These are phyloP conservation scores for Xylaria hypoxylon DNA, from an alignment of 2,329 filamentous ascomycete species.

Conservation along the genomic window DNA sequence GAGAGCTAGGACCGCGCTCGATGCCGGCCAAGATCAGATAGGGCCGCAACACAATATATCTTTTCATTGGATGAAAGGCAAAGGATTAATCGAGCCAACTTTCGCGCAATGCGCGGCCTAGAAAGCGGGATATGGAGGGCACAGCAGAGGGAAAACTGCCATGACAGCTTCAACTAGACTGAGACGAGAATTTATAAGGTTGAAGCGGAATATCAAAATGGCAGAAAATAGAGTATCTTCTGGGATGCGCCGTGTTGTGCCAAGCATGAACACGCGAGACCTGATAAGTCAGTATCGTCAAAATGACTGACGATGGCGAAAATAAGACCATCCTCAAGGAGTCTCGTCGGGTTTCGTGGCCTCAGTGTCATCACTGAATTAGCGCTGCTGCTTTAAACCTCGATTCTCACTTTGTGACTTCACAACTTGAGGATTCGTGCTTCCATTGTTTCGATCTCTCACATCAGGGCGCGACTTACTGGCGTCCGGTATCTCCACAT, in stretches of 20 bases:
- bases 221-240: not conserved
- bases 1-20: not conserved
- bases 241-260: not conserved
- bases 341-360: conserved; percentile 35
- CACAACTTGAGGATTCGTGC: not conserved
- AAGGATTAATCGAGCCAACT: not conserved
- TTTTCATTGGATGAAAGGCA: not conserved
- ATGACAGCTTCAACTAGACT: not conserved
- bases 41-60: not conserved
- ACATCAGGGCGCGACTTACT: conserved; percentile 9
- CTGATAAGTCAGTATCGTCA: not conserved
- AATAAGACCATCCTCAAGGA: conserved; percentile 2
- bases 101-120: not conserved
- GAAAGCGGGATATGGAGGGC: not conserved
- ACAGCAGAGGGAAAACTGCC: not conserved
- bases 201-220: not conserved
- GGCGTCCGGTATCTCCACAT: not conserved
- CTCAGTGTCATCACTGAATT: conserved; percentile 39
- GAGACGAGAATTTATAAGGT: not conserved
- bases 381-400: conserved; percentile 27
- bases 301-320: conserved; percentile 16
- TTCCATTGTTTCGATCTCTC: not conserved
- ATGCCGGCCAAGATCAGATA: conserved; percentile 1
- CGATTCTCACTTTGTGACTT: conserved; percentile 29
- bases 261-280: not conserved